Evolutionary conservation across 805 yeast genomes (phyloP).

Genomic region (Metschnikowia amazonensis): DNA sequence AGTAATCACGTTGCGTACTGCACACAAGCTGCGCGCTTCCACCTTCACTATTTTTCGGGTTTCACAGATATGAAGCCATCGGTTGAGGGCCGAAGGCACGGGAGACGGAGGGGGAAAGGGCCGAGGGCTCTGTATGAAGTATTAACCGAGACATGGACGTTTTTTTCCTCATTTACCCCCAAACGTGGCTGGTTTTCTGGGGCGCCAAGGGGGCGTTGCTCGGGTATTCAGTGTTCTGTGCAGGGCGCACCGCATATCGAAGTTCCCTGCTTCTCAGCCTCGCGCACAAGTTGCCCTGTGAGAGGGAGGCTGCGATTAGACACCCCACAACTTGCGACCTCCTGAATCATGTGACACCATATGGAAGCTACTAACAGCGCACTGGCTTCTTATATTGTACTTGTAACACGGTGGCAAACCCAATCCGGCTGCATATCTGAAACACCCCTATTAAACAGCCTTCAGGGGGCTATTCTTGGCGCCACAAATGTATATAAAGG

Average conservation of each 20-base stretch:
- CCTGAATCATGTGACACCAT: background rate
- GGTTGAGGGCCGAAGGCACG: too few species aligned
- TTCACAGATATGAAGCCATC: background rate
- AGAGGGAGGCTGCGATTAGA: background rate
- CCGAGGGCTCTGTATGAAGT: too few species aligned
- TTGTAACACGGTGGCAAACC: constrained; percentile 1
- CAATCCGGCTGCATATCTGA: constrained; percentile 3
- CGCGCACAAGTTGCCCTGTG: constrained; percentile 2
- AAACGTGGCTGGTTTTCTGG: background rate
- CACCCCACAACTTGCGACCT: background rate
- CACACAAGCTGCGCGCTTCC: constrained; percentile 5
- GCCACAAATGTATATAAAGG: background rate
- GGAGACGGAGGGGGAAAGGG: too few species aligned
- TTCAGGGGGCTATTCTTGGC: background rate
- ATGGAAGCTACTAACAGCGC: background rate
- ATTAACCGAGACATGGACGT: too few species aligned
- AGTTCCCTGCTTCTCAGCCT: constrained; percentile 1
- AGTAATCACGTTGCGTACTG: constrained; percentile 13
- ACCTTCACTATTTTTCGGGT: background rate
- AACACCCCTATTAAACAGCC: background rate
- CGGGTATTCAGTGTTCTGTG: background rate
- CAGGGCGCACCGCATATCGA: constrained; percentile 1
- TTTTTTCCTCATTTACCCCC: too few species aligned
- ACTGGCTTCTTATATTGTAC: background rate
- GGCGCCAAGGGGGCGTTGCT: background rate